Base-by-base conservation (phyloP, 2,329 filamentous ascomycete genomes). In the Penicillium palitans region DNA sequence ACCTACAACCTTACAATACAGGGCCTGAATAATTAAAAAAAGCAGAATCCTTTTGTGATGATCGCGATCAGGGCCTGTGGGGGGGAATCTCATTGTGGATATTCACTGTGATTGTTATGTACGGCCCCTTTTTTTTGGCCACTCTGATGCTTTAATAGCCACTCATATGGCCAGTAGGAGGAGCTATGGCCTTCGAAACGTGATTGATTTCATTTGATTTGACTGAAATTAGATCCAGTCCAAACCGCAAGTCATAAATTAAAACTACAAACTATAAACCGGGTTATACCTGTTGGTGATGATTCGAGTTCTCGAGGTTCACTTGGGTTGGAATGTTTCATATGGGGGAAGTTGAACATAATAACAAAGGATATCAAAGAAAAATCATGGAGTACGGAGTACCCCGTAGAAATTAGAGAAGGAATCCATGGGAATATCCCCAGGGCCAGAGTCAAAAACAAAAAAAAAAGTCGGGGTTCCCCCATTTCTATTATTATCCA, bases 161-260 rank as follows among this genome's bases (percentile, higher is more conserved):
- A 52, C 51, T 40, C 50, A 57, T 12, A 49, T 61, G 7, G 21
- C 39, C 15, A 41, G 40, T 15, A 25, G 29, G 24, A 52, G 57
- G 53, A 59, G 57, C 58, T 58, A 59, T 50, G 49, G 35, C 58
- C 58, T 47, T 47, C 31, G n/a, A n/a, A 47, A 53, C 51, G 51
- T 53, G 51, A 53, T 47, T 21, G 41, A 46, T 53, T 52, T 52
- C 40, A 52, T 45, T 52, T 53, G 29, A 37, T 53, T 31, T 19
- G 21, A 53, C 51, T 21, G 13, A 47, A 46, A 46, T 53, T 37
- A 25, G 10, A 24, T 45, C 40, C 51, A 46, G 40, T 47, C 7
- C 51, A 35, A 35, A 37, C 21, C 9, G 8, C 31, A 46, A 47
- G 17, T 13, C 27, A 19, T 17, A 19, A 37, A 27, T 31, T 29